phyloP scores from a whole-genome alignment of 2,329 filamentous ascomycete genomes.

The Tricladium varicosporioides region DNA sequence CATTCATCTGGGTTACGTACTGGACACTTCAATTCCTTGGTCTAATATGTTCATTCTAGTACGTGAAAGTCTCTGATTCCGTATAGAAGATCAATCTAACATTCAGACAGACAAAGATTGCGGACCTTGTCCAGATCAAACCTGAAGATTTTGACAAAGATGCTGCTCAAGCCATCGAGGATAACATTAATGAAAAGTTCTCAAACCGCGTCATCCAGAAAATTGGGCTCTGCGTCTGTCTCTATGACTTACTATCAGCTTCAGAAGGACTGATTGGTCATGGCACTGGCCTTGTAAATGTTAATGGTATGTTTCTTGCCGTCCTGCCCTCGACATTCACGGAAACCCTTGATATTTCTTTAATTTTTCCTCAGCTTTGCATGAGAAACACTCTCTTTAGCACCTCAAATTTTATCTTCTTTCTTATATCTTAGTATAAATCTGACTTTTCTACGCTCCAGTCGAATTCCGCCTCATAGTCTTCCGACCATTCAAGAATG shows the following conservation, averaged over 20 bases:
- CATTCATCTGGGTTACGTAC: background rate
- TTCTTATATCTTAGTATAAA: background rate
- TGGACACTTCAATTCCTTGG: background rate
- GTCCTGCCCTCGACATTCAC: too few species aligned
- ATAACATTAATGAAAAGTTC: slow-evolving; percentile 97
- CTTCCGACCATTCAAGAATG: slow-evolving; percentile 93
- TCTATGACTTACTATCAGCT: slow-evolving; percentile 86
- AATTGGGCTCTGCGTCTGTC: slow-evolving; percentile 87
- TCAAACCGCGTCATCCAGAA: slow-evolving; percentile 94
- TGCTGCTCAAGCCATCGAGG: slow-evolving; percentile 82
- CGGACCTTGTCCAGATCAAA: slow-evolving; percentile 89
- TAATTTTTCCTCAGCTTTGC: too few species aligned
- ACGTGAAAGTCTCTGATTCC: slow-evolving; percentile 23
- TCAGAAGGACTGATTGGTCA: slow-evolving; percentile 94
- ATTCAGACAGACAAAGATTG: slow-evolving; percentile 73
- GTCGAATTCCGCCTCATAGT: slow-evolving; percentile 93
- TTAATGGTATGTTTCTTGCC: slow-evolving; percentile 65
- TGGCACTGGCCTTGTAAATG: slow-evolving; percentile 87
- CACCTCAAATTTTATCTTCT: too few species aligned
- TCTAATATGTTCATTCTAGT: slow-evolving; percentile 49
- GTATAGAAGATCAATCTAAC: slow-evolving; percentile 4
- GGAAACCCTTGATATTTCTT: too few species aligned
- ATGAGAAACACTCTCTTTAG: too few species aligned
- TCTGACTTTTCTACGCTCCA: slow-evolving; percentile 36
- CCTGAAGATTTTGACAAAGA: slow-evolving; percentile 85